phyloP scores from a whole-genome alignment of 495 filamentous ascomycete species.

The Physcia stellaris region DNA sequence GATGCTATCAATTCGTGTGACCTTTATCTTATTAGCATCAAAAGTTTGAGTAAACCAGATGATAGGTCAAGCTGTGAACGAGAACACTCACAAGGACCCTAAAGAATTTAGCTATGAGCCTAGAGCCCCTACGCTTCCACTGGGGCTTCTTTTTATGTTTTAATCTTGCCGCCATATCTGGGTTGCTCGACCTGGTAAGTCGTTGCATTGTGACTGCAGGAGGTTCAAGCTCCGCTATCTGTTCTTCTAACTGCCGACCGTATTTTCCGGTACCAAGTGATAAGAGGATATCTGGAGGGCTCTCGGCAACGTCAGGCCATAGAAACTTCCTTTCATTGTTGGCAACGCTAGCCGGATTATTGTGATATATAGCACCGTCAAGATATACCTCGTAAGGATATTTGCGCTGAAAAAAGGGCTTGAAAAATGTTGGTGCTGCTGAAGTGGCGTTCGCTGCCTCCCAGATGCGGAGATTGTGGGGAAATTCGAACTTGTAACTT shows the following conservation, averaged over 20 bases:
- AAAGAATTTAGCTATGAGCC: conserved; percentile 1
- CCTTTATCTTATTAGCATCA: conserved; percentile 1
- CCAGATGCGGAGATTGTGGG: conserved; percentile 22
- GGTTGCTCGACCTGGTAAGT: background rate
- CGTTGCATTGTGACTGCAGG: background rate
- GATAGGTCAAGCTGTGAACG: background rate
- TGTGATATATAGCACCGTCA: conserved; percentile 14
- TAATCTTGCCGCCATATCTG: background rate
- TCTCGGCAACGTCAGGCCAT: conserved; percentile 19
- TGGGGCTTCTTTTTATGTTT: background rate
- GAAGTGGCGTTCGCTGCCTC: conserved; percentile 30
- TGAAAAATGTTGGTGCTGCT: conserved; percentile 32
- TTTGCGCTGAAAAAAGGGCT: conserved; percentile 18
- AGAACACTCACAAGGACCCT: conserved; percentile 2
- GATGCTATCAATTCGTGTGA: conserved; percentile 13
- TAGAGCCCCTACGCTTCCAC: background rate
- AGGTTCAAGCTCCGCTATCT: background rate
- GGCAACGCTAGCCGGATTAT: conserved; percentile 26
- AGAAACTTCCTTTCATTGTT: conserved; percentile 24
- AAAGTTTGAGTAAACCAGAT: background rate
- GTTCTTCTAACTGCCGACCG: background rate
- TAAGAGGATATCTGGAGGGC: conserved; percentile 25
- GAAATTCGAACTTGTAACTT: background rate
- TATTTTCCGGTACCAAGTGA: conserved; percentile 24
- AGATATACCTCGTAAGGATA: conserved; percentile 16